phyloP scores from a whole-genome alignment of 1,139 yeast species.

The Pichia sp. region DNA sequence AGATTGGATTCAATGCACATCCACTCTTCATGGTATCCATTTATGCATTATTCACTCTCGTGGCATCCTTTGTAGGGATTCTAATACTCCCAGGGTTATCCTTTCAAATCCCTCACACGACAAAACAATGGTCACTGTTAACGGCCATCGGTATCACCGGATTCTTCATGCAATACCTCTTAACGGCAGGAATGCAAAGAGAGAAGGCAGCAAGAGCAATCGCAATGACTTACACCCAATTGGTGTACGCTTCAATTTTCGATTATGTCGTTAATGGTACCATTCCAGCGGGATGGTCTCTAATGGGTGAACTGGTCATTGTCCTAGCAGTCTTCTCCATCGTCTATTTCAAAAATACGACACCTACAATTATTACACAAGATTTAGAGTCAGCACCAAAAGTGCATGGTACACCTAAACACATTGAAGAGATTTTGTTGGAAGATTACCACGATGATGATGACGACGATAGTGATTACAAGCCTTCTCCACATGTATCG shows the following conservation, averaged over 20 bases:
- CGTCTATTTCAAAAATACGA: constrained; percentile 36
- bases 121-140: constrained; percentile 60
- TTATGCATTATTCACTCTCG: constrained; percentile 55
- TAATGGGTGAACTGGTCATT: constrained; percentile 63
- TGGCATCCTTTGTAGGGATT: constrained; percentile 52
- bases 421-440: too few species aligned
- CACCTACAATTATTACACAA: not conserved
- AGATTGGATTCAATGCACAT: constrained; percentile 72
- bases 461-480: constrained; percentile 4
- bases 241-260: constrained; percentile 75
- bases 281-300: constrained; percentile 61
- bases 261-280: constrained; percentile 69
- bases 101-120: constrained; percentile 53
- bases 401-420: too few species aligned
- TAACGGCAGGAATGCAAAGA: constrained; percentile 79
- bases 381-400: not conserved
- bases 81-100: constrained; percentile 51
- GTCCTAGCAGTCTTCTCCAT: constrained; percentile 59
- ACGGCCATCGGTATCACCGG: constrained; percentile 65
- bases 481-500: too few species aligned
- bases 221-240: constrained; percentile 65
- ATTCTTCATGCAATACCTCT: constrained; percentile 68
- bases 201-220: constrained; percentile 77
- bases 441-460: constrained; percentile 3
- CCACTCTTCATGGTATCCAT: constrained; percentile 74